These are phyloP conservation scores for Haematococcus lacustris DNA, from an alignment of 139 green algal genomes.

Conservation along the genomic window DNA sequence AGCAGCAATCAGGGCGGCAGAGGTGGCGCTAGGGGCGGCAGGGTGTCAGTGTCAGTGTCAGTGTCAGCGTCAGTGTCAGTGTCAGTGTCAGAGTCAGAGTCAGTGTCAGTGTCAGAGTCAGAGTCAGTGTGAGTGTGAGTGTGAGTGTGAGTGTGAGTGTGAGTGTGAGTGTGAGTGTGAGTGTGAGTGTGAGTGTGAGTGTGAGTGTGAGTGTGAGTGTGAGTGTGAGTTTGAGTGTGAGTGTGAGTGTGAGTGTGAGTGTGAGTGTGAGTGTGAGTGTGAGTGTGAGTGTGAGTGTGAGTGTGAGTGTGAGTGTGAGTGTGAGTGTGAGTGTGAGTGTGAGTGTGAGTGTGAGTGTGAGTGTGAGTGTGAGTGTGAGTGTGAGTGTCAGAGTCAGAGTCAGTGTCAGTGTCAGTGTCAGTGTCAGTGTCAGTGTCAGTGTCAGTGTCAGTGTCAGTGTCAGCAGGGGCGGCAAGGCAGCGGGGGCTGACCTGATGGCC, in stretches of 20 bases:
- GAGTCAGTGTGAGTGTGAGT: neutral
- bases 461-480: neutral
- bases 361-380: neutral
- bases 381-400: neutral
- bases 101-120: too few relatives aligned
- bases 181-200: slow-evolving; percentile 1
- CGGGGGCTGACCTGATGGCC: too few relatives aligned
- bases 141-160: neutral
- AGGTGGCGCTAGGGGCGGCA: too few relatives aligned
- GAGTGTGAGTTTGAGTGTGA: neutral
- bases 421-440: slow-evolving; percentile 1
- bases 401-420: slow-evolving; percentile 1
- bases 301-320: neutral
- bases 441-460: slow-evolving; percentile 1
- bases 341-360: neutral
- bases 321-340: slow-evolving; percentile 1
- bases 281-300: neutral
- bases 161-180: neutral
- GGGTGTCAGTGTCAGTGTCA: too few relatives aligned
- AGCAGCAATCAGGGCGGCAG: too few relatives aligned
- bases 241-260: slow-evolving; percentile 1
- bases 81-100: too few relatives aligned
- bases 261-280: neutral
- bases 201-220: slow-evolving; percentile 1
- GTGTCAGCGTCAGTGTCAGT: too few relatives aligned